A percentile compares a stretch with the other conserved stretches of the same genome.
Evolutionary conservation across 768 basidiomycete genomes (phyloP).

Genomic region (Paxillus rubicundulus): DNA sequence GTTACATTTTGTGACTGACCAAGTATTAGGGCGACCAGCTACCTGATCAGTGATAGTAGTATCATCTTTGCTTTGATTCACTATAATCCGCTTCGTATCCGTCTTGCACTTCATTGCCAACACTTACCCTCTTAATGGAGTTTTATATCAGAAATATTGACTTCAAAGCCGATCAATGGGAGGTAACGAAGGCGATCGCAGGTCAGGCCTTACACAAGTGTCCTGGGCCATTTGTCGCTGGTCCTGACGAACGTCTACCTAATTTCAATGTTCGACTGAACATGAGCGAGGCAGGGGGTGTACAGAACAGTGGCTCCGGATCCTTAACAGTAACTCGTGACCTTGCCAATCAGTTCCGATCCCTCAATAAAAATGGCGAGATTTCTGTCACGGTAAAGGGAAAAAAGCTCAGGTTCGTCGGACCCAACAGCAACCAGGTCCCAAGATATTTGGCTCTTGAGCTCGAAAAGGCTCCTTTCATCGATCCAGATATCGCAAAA

Average conservation of each 20-base stretch:
- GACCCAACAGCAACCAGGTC: constrained; percentile 6
- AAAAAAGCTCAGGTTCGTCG: constrained; percentile 37
- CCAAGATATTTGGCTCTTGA: constrained; percentile 26
- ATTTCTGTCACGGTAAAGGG: constrained; percentile 40
- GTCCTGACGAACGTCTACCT: constrained; percentile 30
- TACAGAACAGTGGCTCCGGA: constrained; percentile 56
- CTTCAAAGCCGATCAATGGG: constrained; percentile 47
- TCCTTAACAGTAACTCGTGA: constrained; percentile 26
- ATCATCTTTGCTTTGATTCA: not conserved
- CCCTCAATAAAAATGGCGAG: constrained; percentile 37
- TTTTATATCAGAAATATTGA: constrained; percentile 34
- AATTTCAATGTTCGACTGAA: constrained; percentile 66
- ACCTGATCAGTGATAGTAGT: not conserved
- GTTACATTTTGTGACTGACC: too few species aligned
- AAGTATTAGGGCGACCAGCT: too few species aligned
- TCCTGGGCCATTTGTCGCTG: constrained; percentile 27
- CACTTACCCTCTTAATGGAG: constrained; percentile 32
- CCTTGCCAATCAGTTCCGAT: constrained; percentile 47
- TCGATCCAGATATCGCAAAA: constrained; percentile 53
- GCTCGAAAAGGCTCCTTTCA: constrained; percentile 53
- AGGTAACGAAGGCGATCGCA: constrained; percentile 56
- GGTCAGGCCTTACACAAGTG: constrained; percentile 46
- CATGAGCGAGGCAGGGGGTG: constrained; percentile 44
- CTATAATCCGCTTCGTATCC: not conserved
- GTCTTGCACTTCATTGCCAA: not conserved